Evolutionary conservation across 192 early-diverging fungal genomes (phyloP), one percentile per base, ranked within the genome.

Genomic region (Entomortierella chlamydospora): DNA sequence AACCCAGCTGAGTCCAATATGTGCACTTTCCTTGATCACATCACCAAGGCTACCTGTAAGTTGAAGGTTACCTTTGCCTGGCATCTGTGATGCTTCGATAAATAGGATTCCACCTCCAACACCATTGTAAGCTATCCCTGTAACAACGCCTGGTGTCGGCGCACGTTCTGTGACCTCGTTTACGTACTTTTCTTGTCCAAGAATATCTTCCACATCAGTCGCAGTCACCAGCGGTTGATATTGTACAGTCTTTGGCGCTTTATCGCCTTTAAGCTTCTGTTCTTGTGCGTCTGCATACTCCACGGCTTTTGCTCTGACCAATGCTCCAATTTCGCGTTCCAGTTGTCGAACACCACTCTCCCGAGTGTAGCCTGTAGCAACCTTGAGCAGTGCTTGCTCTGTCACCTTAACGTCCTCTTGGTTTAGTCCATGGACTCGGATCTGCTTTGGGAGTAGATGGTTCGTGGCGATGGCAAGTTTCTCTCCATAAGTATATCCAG

Each of bases 11-110:
- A 94, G 63, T 9, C 87, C 91, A 59, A 96, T 86, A 64, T 89
- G 84, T 2, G 92, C 91, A 54, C 91, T 93, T 67, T 96, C 95
- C 74, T 93, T 93, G 55, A 96, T 93, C 2, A 96, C 95, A 66
- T 94, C 91, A 0, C 95, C 95, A 0, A 96, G 61, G 52, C 70
- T 82, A 78, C 90, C 91, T 15, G 92, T 95, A 34, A 95, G 69
- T 41, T 87, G 85, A 25, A 93, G 62, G 28, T 86, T 73, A 13
- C 92, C 92, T 59, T 88, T 87, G 10, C 92, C 94, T 45, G 92
- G 83, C 83, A 93, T 91, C 70, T 89, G 85, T 2, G 90, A 90
- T 7, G 91, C 90, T 68, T 96, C 94, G 59, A 95, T 92, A 56
- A 95, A 93, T 39, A 96, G 70, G 55, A 95, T 86, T 10, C 90